Base-by-base conservation (phyloP, 2,329 filamentous ascomycete species). In the Colletotrichum sp. region DNA sequence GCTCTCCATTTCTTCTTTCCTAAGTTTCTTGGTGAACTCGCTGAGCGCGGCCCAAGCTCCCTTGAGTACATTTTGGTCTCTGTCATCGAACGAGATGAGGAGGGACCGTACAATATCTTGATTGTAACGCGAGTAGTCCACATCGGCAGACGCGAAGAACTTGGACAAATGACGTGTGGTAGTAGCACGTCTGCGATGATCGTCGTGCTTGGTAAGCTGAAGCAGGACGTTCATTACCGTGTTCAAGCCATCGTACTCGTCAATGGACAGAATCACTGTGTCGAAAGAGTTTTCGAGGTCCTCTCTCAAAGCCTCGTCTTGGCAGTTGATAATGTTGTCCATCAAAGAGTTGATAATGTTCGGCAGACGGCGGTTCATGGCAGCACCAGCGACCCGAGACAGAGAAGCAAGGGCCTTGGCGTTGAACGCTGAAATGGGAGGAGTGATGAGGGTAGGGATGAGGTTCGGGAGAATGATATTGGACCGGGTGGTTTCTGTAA, bases 1-100 rank as follows among this genome's bases (percentile, higher is more conserved):
- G 1, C 94, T 93, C 83, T 99, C 98, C 97, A 99, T 99, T 86
- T 99, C 96, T 83, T 99, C 98, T 85, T 99, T 99, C 82, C 93
- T 94, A 77, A 99, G 90, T 80, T 93, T 94, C 84, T 96, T 96
- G 62, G 96, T 98, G 80, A 99, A 94, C 74, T 95, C 95, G 80
- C 88, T 95, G 75, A 99, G 90, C 8, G 96, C 96, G 71, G 92
- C 90, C 96, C 96, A 99, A 27, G 96, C 93, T 61, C 95, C 91
- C 87, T 98, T 98, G 81, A 99, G 94, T 6, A 99, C 96, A 27
- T 93, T 92, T 77, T 86, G 85, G 81, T 99, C 97, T 69, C 92
- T 86, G 81, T 99, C 97, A 81, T 97, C 96, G 82, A 99, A 99
- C 0, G 95, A 96, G 79, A 98, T 94, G 72, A 99, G 92, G 69